phyloP scores from a whole-genome alignment of 176 grass and related monocot species.

The Ananas comosus region DNA sequence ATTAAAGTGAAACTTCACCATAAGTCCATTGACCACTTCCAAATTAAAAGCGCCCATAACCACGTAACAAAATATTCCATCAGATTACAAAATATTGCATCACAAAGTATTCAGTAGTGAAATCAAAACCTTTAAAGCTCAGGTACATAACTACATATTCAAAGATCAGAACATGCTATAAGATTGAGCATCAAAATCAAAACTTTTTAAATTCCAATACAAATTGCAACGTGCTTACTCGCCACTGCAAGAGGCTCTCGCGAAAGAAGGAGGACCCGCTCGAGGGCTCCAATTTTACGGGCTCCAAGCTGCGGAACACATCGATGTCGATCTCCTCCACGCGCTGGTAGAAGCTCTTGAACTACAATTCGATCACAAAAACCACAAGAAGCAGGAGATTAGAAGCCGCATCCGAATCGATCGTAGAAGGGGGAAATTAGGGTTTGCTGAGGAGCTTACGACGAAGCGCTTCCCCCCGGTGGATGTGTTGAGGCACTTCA shows the following conservation, averaged over 20 bases:
- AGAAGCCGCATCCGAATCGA: slow-evolving; percentile 7
- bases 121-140: too few relatives aligned
- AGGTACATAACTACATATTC: too few relatives aligned
- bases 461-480: slow-evolving; percentile 63
- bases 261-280: slow-evolving; percentile 76
- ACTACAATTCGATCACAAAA: slow-evolving; percentile 31
- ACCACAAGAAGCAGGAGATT: not conserved
- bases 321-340: slow-evolving; percentile 79
- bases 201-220: not conserved
- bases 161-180: not conserved
- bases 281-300: slow-evolving; percentile 61
- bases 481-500: slow-evolving; percentile 80
- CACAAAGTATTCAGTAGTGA: too few relatives aligned
- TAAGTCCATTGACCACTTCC: too few relatives aligned
- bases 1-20: too few relatives aligned
- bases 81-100: too few relatives aligned
- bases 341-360: slow-evolving; percentile 80
- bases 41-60: too few relatives aligned
- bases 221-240: slow-evolving; percentile 25
- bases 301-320: slow-evolving; percentile 63
- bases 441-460: slow-evolving; percentile 26
- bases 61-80: too few relatives aligned
- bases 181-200: too few relatives aligned
- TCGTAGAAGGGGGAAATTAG: not conserved
- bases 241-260: slow-evolving; percentile 63